phyloP scores from a whole-genome alignment of 192 early-diverging fungal species.

The Rhizoclosmatium globosum region DNA sequence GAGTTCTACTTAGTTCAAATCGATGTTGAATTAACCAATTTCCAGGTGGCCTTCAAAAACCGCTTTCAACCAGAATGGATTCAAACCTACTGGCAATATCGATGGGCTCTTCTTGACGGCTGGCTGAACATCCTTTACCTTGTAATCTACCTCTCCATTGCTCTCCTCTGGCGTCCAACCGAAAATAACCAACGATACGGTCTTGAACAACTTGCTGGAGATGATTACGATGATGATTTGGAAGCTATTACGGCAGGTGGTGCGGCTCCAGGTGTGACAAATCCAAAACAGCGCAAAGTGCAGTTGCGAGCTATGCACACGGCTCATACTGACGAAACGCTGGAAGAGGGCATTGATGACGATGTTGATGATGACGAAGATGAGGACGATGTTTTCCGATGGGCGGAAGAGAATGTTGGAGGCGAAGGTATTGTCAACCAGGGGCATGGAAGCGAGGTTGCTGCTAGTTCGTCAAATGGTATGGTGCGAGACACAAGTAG shows the following conservation, averaged over 20 bases:
- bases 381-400: conserved; percentile 55
- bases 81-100: conserved; percentile 80
- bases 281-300: conserved; percentile 15
- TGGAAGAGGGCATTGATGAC: conserved; percentile 44
- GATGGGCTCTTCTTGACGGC: conserved; percentile 93
- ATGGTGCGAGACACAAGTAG: background rate
- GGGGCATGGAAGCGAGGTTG: background rate
- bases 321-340: conserved; percentile 18
- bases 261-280: background rate
- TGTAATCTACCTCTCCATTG: conserved; percentile 77
- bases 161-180: conserved; percentile 92
- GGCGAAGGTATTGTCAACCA: background rate
- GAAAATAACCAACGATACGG: conserved; percentile 90
- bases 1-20: conserved; percentile 30
- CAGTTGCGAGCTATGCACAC: conserved; percentile 26
- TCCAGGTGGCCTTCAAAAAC: conserved; percentile 61
- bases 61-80: conserved; percentile 71
- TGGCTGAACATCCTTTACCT: conserved; percentile 93
- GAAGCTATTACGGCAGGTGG: background rate
- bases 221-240: conserved; percentile 64
- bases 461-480: background rate
- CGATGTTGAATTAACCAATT: background rate
- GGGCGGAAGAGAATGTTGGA: conserved; percentile 54
- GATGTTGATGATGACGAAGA: conserved; percentile 54
- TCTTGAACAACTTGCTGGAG: conserved; percentile 82